Percentiles rank a stretch among this genome's conserved stretches.
phyloP scores from a whole-genome alignment of 345 rosid genomes.

The Citrus inodora region DNA sequence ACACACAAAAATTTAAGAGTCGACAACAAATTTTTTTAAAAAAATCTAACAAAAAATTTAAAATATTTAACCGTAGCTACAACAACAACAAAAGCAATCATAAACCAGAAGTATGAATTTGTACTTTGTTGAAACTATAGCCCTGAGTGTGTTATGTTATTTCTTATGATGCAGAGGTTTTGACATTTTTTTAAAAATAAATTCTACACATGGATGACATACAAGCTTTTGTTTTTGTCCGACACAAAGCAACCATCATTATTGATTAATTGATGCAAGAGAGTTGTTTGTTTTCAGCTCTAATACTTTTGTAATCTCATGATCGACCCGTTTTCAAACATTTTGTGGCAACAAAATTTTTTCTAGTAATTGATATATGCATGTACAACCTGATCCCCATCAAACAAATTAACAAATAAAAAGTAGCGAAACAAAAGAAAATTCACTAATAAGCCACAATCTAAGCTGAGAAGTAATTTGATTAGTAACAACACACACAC shows the following conservation, averaged over 20 bases:
- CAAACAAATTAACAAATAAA: neutral
- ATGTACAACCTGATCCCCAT: neutral
- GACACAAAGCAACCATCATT: neutral
- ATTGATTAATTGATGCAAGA: neutral
- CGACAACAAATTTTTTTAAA: too few species aligned
- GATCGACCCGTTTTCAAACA: neutral
- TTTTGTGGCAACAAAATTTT: neutral
- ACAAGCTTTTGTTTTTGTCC: neutral
- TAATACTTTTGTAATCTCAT: neutral
- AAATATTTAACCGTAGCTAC: too few species aligned
- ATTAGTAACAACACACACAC: neutral
- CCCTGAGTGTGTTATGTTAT: too few species aligned
- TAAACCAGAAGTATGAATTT: too few species aligned
- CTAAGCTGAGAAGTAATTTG: neutral
- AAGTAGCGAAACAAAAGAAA: neutral
- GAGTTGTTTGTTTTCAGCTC: neutral
- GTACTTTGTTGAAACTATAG: too few species aligned
- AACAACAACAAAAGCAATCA: too few species aligned
- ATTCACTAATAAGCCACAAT: neutral
- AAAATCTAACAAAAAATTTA: too few species aligned
- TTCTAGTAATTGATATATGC: neutral
- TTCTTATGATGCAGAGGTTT: accelerated
- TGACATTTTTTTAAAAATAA: too few species aligned
- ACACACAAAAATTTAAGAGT: too few species aligned
- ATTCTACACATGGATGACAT: neutral